Evolutionary conservation across 306 rosid species (phyloP).

Genomic region (Geum urbanum): DNA sequence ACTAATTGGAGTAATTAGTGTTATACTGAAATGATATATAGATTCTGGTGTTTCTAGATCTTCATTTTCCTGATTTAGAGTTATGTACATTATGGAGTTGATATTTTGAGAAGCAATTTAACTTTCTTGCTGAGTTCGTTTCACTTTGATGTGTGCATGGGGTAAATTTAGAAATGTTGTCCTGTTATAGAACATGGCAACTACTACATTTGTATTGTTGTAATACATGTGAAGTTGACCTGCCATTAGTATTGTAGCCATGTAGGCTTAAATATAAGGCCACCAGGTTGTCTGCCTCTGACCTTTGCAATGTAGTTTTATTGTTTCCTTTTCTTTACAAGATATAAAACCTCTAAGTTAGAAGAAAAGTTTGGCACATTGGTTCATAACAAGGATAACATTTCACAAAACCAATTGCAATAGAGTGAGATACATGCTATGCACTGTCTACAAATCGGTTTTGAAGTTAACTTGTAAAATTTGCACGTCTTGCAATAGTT

Average conservation of each 20-base stretch:
- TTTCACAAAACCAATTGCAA: not conserved
- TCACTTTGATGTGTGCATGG: not conserved
- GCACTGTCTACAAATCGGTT: no score
- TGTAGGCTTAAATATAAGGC: not conserved
- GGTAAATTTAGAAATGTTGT: not conserved
- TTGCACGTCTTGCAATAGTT: not conserved
- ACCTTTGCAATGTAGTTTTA: not conserved
- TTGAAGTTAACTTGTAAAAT: not conserved
- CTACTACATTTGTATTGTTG: conserved; percentile 1
- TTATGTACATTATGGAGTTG: not conserved
- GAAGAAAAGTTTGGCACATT: not conserved
- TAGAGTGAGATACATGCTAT: not conserved
- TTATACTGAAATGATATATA: not conserved
- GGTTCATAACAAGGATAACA: not conserved
- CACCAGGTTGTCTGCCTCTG: conserved; percentile 1
- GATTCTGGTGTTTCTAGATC: not conserved
- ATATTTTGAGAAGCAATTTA: not conserved
- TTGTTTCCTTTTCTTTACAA: not conserved
- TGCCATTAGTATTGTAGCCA: not conserved
- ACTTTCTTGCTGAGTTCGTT: not conserved
- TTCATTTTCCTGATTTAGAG: not conserved
- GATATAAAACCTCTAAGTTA: not conserved
- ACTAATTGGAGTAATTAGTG: not conserved
- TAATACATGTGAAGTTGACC: not conserved
- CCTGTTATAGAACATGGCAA: not conserved